Percentiles rank a stretch among this genome's conserved stretches.
phyloP scores from a whole-genome alignment of 768 basidiomycete genomes.

The Peribolospora baueri region DNA sequence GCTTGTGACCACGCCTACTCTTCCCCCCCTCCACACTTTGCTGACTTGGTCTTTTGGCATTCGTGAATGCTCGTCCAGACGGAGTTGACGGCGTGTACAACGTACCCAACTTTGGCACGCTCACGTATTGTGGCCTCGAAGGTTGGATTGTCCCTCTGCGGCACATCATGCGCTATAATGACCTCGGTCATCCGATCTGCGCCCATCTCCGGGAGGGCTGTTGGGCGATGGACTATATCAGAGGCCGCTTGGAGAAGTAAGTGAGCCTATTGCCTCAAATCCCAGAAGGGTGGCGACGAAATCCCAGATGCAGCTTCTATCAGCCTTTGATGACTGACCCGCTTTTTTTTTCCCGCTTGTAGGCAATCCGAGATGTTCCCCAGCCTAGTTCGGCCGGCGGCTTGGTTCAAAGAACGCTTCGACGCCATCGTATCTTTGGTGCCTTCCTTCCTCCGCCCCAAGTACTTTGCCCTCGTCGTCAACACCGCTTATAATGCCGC shows the following conservation, averaged over 20 bases:
- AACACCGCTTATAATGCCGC: constrained; percentile 83
- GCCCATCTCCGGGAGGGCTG: constrained; percentile 61
- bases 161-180: constrained; percentile 66
- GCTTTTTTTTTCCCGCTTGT: not conserved
- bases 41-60: not conserved
- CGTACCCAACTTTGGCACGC: constrained; percentile 44
- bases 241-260: constrained; percentile 42
- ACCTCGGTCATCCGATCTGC: constrained; percentile 78
- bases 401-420: constrained; percentile 74
- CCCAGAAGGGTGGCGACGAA: not conserved
- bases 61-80: constrained; percentile 9
- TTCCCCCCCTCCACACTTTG: not conserved
- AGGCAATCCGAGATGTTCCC: constrained; percentile 35
- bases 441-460: constrained; percentile 75
- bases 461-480: constrained; percentile 80
- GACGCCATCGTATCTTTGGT: constrained; percentile 47
- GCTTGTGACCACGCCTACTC: not conserved
- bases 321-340: constrained; percentile 26
- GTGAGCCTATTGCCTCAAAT: constrained; percentile 18
- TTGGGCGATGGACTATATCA: constrained; percentile 81
- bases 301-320: constrained; percentile 1
- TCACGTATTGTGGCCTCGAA: constrained; percentile 81
- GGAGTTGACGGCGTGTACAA: constrained; percentile 63
- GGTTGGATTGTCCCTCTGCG: constrained; percentile 86
- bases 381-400: constrained; percentile 38